Percentiles rank a stretch among this genome's conserved stretches.
Conservation (phyloP, 306 rosid genomes). For the barrel medic (Medicago truncatula) region MtrunA17r5.0-ANR NC_053043.1:43766501-43767000, state of each 20-base stretch:
- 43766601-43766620: background rate
- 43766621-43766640: background rate
- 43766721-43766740: background rate
- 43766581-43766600: background rate
- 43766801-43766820: background rate
- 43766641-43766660: background rate
- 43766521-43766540: no score
- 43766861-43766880: background rate
- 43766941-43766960: conserved; percentile 35
- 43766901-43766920: conserved; percentile 31
- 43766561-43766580: background rate
- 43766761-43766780: background rate
- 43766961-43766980: conserved; percentile 33
- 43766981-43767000: conserved; percentile 37
- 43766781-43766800: background rate
- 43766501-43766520: no score
- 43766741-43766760: background rate
- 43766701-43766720: background rate
- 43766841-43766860: background rate
- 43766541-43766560: no score
- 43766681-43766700: background rate
- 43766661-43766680: background rate
- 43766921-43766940: conserved; percentile 17
- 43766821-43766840: background rate
- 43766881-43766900: background rate